Conservation (phyloP, 805 yeast species). For the Candida hispaniensis region DNA sequence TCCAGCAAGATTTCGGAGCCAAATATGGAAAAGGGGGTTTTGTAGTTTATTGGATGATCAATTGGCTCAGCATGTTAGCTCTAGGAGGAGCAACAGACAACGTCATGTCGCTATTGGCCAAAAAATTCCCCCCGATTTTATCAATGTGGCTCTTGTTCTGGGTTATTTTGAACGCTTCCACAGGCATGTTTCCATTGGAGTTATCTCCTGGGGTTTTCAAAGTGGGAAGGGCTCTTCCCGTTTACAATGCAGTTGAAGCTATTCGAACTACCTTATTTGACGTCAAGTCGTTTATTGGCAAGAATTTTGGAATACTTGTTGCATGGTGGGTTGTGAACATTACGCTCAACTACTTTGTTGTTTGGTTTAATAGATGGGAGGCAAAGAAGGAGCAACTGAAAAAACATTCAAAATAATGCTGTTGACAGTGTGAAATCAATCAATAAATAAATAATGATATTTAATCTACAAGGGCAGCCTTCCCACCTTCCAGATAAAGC, state of each 20-base stretch:
- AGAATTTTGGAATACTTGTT: constrained; percentile 47
- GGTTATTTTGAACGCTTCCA: constrained; percentile 58
- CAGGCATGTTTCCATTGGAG: constrained; percentile 57
- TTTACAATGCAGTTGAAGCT: constrained; percentile 53
- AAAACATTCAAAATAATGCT: too few relatives aligned
- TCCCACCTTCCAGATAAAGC: constrained; percentile 14
- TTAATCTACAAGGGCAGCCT: constrained; percentile 3
- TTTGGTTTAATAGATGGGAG: constrained; percentile 1
- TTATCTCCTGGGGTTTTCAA: constrained; percentile 46
- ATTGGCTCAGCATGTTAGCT: constrained; percentile 59
- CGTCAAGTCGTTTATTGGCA: constrained; percentile 47
- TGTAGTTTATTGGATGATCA: constrained; percentile 61
- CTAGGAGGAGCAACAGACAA: constrained; percentile 70
- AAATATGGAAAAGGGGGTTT: constrained; percentile 63
- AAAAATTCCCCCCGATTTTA: constrained; percentile 48
- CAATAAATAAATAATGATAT: not conserved
- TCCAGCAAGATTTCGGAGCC: constrained; percentile 47
- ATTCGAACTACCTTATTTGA: constrained; percentile 49
- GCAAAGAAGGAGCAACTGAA: too few relatives aligned
- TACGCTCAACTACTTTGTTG: constrained; percentile 4
- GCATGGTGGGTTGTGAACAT: constrained; percentile 49
- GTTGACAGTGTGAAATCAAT: too few relatives aligned
- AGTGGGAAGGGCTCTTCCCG: constrained; percentile 60
- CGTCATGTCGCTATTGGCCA: constrained; percentile 41
- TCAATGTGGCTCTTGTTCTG: constrained; percentile 66